A percentile compares a stretch with the other conserved stretches of the same genome.
These are phyloP conservation scores for Coleophoma eucalyptorum DNA, from an alignment of 2,329 filamentous ascomycete genomes.

Conservation along the genomic window DNA sequence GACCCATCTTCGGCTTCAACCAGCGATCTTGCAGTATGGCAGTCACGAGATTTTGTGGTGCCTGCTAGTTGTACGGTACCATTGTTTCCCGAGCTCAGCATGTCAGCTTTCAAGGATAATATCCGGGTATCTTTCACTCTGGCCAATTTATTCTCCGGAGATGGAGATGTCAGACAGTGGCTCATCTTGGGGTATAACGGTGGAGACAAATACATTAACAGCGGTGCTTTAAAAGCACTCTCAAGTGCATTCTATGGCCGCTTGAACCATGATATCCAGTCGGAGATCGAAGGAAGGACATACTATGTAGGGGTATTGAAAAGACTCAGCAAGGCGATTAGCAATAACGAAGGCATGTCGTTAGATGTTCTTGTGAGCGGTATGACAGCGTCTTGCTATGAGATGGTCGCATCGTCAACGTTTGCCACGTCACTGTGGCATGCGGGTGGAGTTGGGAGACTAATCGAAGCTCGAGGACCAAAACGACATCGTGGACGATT, in stretches of 20 bases:
- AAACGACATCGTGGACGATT: not conserved
- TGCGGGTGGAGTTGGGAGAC: slow-evolving; percentile 4
- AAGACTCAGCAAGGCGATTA: not conserved
- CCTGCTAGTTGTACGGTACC: too few relatives aligned
- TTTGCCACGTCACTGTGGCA: slow-evolving; percentile 2
- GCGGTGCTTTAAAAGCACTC: not conserved
- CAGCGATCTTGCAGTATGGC: too few relatives aligned
- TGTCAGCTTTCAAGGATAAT: slow-evolving; percentile 2
- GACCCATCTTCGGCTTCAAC: too few relatives aligned
- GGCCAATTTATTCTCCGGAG: slow-evolving; percentile 1
- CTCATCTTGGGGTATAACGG: not conserved
- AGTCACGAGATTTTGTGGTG: too few relatives aligned
- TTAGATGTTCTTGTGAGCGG: slow-evolving; percentile 3
- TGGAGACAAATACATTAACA: not conserved
- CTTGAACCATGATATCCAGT: not conserved
- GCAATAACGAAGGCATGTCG: not conserved
- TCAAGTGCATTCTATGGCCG: not conserved
- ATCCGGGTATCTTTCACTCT: slow-evolving; percentile 4
- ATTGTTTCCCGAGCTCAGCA: not conserved
- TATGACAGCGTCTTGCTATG: not conserved
- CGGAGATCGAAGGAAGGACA: not conserved
- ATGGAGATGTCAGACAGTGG: not conserved
- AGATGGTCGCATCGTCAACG: slow-evolving; percentile 4
- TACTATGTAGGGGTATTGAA: not conserved
- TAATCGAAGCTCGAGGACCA: slow-evolving; percentile 7